Evolutionary conservation across 2,329 filamentous ascomycete species (phyloP).

Genomic region (Mycocentrospora acerina): DNA sequence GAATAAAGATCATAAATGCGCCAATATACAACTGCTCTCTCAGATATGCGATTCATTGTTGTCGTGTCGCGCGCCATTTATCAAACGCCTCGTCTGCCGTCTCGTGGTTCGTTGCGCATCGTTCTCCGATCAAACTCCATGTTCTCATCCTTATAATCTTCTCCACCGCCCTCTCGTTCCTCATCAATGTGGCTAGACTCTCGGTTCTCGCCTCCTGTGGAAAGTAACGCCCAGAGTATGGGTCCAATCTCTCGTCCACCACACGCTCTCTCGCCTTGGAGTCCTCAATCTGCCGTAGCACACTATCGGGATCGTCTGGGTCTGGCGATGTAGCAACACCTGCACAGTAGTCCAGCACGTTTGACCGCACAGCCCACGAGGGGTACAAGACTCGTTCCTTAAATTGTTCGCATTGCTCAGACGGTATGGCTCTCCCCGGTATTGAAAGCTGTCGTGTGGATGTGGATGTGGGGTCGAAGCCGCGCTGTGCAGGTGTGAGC

Average conservation of each 20-base stretch:
- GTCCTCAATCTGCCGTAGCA: slow-evolving; percentile 69
- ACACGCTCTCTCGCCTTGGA: slow-evolving; percentile 69
- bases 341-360: slow-evolving; percentile 87
- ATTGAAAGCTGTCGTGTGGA: slow-evolving; percentile 60
- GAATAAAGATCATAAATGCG: neutral
- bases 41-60: slow-evolving; percentile 3
- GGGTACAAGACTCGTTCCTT: slow-evolving; percentile 80
- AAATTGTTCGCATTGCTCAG: slow-evolving; percentile 68
- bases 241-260: slow-evolving; percentile 86
- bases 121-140: slow-evolving; percentile 75
- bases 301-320: slow-evolving; percentile 77
- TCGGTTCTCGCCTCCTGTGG: slow-evolving; percentile 79
- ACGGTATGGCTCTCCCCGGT: slow-evolving; percentile 57
- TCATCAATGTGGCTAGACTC: slow-evolving; percentile 69
- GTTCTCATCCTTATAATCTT: slow-evolving; percentile 77
- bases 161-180: slow-evolving; percentile 76
- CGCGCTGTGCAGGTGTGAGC: slow-evolving; percentile 67
- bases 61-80: slow-evolving; percentile 30
- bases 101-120: slow-evolving; percentile 63
- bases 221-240: slow-evolving; percentile 84
- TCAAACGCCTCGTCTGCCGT: slow-evolving; percentile 44
- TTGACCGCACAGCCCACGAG: slow-evolving; percentile 79
- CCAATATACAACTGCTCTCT: neutral
- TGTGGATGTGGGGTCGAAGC: slow-evolving; percentile 81
- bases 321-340: slow-evolving; percentile 85